Conservation (phyloP, 805 yeast genomes). For the Saccharomycopsis fermentans region DNA sequence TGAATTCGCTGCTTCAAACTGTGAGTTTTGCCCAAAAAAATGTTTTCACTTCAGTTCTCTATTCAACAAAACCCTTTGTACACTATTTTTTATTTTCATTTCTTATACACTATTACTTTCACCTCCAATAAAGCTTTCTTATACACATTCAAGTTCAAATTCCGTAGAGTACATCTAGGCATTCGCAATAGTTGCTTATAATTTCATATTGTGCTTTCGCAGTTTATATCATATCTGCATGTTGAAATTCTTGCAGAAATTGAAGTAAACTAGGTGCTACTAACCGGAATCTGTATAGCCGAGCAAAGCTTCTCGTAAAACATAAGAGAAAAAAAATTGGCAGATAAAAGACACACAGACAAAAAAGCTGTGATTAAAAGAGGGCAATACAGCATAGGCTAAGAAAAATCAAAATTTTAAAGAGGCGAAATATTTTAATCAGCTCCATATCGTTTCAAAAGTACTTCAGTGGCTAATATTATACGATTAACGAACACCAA, state of each 20-base stretch:
- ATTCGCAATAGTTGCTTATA: too few relatives aligned
- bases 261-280: not conserved
- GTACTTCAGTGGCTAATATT: not conserved
- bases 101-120: too few relatives aligned
- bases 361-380: not conserved
- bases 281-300: not conserved
- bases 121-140: too few relatives aligned
- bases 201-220: not conserved
- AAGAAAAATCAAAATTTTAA: not conserved
- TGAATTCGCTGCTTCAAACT: not conserved
- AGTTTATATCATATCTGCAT: not conserved
- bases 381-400: not conserved
- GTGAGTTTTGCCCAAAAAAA: not conserved
- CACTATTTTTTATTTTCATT: too few relatives aligned
- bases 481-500: not conserved
- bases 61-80: not conserved
- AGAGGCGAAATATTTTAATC: constrained; percentile 1
- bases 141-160: too few relatives aligned
- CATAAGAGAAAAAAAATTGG: not conserved
- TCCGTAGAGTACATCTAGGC: too few relatives aligned
- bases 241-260: not conserved
- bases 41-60: not conserved
- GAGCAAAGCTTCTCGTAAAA: not conserved
- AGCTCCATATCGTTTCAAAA: too few relatives aligned
- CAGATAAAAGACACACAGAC: not conserved